Evolutionary conservation across 176 grass and related monocot species (phyloP).

Genomic region (Oryza meridionalis): DNA sequence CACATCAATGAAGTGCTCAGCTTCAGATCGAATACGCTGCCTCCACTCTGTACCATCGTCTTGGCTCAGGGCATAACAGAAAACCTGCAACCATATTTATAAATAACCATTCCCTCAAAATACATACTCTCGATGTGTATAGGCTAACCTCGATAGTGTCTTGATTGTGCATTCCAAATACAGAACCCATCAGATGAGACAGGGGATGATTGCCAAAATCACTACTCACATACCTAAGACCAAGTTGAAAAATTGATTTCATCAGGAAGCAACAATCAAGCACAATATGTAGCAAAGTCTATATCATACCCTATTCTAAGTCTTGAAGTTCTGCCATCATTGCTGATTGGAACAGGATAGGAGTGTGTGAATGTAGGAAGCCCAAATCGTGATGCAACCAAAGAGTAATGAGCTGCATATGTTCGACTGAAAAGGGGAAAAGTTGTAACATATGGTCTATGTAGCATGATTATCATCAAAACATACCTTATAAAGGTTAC

Average conservation of each 20-base stretch:
- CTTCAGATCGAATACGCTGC: slow-evolving; percentile 63
- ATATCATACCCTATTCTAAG: slow-evolving; percentile 62
- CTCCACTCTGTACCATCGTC: slow-evolving; percentile 71
- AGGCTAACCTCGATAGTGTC: slow-evolving; percentile 60
- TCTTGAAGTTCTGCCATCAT: slow-evolving; percentile 39
- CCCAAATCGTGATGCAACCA: slow-evolving; percentile 64
- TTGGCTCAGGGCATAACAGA: slow-evolving; percentile 73
- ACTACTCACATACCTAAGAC: slow-evolving; percentile 67
- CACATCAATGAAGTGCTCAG: slow-evolving; percentile 67
- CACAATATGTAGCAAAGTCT: slow-evolving; percentile 15
- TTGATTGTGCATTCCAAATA: slow-evolving; percentile 64
- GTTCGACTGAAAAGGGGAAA: slow-evolving; percentile 45
- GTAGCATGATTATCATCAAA: neutral
- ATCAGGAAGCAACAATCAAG: slow-evolving; percentile 26
- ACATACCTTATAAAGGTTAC: slow-evolving; percentile 22
- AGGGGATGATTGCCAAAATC: slow-evolving; percentile 80
- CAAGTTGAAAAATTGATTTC: slow-evolving; percentile 2
- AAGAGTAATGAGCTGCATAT: slow-evolving; percentile 65
- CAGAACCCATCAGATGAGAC: slow-evolving; percentile 78
- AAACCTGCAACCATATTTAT: slow-evolving; percentile 43
- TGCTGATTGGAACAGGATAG: slow-evolving; percentile 43
- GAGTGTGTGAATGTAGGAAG: slow-evolving; percentile 56
- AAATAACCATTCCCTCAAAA: neutral
- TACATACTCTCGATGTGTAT: neutral
- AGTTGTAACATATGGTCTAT: neutral